Evolutionary conservation across 768 basidiomycete species (phyloP).

Genomic region (Phlebiopsis flavidoalba): DNA sequence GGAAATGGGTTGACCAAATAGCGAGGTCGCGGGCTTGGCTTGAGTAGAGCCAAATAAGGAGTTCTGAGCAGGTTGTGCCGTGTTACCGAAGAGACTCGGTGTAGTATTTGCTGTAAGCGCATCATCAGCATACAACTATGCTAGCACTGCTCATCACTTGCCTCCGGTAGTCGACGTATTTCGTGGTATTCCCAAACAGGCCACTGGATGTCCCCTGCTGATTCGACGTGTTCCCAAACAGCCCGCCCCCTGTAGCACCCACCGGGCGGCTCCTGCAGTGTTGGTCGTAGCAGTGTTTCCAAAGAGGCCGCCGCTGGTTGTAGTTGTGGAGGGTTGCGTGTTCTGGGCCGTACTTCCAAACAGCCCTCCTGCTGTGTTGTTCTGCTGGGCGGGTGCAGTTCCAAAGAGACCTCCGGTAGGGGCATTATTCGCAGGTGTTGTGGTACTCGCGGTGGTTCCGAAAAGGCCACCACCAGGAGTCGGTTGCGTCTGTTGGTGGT

Average conservation of each 20-base stretch:
- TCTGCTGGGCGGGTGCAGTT: conserved; percentile 2
- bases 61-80: conserved; percentile 5
- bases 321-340: not conserved
- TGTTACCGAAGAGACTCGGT: conserved; percentile 19
- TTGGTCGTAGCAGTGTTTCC: conserved; percentile 9
- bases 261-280: conserved; percentile 3
- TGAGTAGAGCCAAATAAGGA: conserved; percentile 31
- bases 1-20: conserved; percentile 5
- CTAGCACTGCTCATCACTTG: conserved; percentile 1
- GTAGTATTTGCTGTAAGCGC: not conserved
- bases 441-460: conserved; percentile 12
- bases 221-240: conserved; percentile 24
- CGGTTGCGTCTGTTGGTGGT: conserved; percentile 2
- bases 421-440: conserved; percentile 4
- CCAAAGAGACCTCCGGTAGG: conserved; percentile 23
- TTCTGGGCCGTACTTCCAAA: conserved; percentile 15
- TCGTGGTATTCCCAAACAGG: conserved; percentile 24
- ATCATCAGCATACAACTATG: not conserved
- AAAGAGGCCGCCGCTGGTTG: conserved; percentile 18
- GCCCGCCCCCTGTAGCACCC: conserved; percentile 19
- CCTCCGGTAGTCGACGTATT: conserved; percentile 8
- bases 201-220: conserved; percentile 16
- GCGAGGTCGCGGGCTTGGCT: conserved; percentile 22
- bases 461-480: conserved; percentile 22
- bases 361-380: conserved; percentile 13